A percentile compares a stretch with the other conserved stretches of the same genome.
Evolutionary conservation across 768 basidiomycete genomes (phyloP).

Genomic region (Boletus rubroflammeus): DNA sequence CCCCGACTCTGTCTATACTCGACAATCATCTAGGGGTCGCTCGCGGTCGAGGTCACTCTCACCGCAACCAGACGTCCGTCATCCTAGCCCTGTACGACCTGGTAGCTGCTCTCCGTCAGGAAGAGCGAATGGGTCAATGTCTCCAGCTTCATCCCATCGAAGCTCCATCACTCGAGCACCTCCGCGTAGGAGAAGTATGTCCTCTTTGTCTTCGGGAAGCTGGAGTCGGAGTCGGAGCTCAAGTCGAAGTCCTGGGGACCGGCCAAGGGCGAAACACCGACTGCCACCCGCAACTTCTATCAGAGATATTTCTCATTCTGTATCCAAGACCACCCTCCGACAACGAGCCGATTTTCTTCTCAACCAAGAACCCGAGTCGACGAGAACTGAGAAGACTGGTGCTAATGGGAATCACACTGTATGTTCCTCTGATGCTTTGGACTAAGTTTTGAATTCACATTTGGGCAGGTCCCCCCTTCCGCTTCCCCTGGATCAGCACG

Average conservation of each 20-base stretch:
- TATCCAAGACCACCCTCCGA: constrained; percentile 30
- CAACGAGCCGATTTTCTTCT: constrained; percentile 17
- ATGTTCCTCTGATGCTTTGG: constrained; percentile 5
- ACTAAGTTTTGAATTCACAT: constrained; percentile 7
- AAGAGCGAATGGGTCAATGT: constrained; percentile 35
- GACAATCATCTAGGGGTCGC: constrained; percentile 59
- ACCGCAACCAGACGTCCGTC: constrained; percentile 54
- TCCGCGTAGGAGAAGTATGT: constrained; percentile 45
- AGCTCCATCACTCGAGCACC: constrained; percentile 34
- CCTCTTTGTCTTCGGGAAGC: constrained; percentile 53
- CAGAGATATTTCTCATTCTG: constrained; percentile 31
- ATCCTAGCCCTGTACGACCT: constrained; percentile 44
- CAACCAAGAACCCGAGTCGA: constrained; percentile 22
- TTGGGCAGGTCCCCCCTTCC: constrained; percentile 17
- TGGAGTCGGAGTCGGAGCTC: constrained; percentile 50
- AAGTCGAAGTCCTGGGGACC: constrained; percentile 52
- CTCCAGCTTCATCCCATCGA: constrained; percentile 43
- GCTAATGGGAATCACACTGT: constrained; percentile 38
- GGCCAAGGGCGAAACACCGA: constrained; percentile 57
- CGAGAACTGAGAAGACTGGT: constrained; percentile 36
- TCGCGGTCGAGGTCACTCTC: constrained; percentile 61
- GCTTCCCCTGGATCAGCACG: constrained; percentile 21
- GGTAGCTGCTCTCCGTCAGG: constrained; percentile 51
- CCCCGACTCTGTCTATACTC: constrained; percentile 63
- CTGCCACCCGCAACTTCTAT: constrained; percentile 49